A percentile compares a stretch with the other conserved stretches of the same genome.
phyloP scores from a whole-genome alignment of 2,329 filamentous ascomycete genomes.

The Harringtonia lauricola region DNA sequence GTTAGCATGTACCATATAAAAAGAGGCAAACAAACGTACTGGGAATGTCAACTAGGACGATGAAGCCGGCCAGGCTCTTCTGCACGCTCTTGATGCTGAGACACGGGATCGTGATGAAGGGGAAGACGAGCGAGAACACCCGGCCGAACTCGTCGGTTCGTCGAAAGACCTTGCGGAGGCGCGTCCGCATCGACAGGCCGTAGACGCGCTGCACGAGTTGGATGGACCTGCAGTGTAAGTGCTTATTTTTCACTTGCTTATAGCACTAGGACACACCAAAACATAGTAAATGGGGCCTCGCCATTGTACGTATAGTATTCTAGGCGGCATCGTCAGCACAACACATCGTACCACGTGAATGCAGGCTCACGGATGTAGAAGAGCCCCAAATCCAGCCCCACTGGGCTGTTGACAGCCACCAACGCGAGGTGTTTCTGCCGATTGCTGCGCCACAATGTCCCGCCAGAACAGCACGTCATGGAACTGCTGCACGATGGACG shows the following conservation, averaged over 20 bases:
- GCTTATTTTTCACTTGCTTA: too few species aligned
- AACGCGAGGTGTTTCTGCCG: background rate
- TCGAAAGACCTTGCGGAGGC: background rate
- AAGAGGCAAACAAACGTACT: background rate
- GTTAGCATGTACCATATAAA: too few species aligned
- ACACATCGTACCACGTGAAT: too few species aligned
- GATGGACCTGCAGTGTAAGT: too few species aligned
- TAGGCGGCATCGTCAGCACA: background rate
- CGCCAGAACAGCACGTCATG: background rate
- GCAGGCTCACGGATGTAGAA: background rate
- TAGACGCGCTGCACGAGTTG: background rate
- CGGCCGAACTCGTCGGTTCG: background rate
- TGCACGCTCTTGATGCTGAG: background rate
- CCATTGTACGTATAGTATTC: background rate
- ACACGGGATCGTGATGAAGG: background rate
- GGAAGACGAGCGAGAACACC: background rate
- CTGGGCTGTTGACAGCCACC: background rate
- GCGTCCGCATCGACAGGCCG: background rate
- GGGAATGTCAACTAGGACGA: background rate
- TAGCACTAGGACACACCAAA: background rate
- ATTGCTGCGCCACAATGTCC: background rate
- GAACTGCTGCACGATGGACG: background rate
- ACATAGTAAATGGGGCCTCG: background rate
- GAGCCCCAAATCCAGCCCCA: background rate
- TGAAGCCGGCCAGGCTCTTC: background rate